Evolutionary conservation across 371 early-diverging fungal species (phyloP), one percentile per base, ranked within the genome.

Genomic region (Mortierella sp.): DNA sequence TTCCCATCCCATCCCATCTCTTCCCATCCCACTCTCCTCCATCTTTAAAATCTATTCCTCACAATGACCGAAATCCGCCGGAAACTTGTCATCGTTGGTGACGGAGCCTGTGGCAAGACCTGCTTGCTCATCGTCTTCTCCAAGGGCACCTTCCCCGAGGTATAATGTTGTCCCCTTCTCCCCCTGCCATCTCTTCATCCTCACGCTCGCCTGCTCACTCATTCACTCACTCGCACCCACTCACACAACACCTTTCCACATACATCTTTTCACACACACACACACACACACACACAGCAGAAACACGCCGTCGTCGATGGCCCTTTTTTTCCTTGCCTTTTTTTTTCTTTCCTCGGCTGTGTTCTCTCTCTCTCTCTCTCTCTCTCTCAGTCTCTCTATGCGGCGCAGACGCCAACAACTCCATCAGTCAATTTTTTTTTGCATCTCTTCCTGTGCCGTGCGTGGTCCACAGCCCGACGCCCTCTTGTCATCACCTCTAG

Each of bases 41-140:
- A 18, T 21, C 21, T 21, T 55, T 23, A 14, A 4, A 26, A 55
- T 23, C 15, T 7, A 15, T 5, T 19, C 55, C 19, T 53, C 45
- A 59, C 23, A 19, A 94, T 93, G 92, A 83, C 94, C 61, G 95
- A 94, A 84, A 91, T 96, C 81, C 93, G 96, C 83, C 90, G 95
- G 70, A 98, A 98, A 85, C 90, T 98, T 69, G 98, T 98, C 62
- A 95, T 96, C 81, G 97, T 98, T 53, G 99, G 99, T 57, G 98
- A 98, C 82, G 98, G 98, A 88, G 96, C 97, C 60, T 96, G 97
- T 80, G 99, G 98, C 81, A 99, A 99, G 88, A 99, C 98, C 21
- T 96, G 96, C 84, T 86, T 98, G 76, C 90, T 98, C 77, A 97
- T 97, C 76, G 96, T 96, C 74, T 98, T 94, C 75, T 92, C 94